Evolutionary conservation across 2,329 filamentous ascomycete genomes (phyloP).

Genomic region (Alternaria postmessia): DNA sequence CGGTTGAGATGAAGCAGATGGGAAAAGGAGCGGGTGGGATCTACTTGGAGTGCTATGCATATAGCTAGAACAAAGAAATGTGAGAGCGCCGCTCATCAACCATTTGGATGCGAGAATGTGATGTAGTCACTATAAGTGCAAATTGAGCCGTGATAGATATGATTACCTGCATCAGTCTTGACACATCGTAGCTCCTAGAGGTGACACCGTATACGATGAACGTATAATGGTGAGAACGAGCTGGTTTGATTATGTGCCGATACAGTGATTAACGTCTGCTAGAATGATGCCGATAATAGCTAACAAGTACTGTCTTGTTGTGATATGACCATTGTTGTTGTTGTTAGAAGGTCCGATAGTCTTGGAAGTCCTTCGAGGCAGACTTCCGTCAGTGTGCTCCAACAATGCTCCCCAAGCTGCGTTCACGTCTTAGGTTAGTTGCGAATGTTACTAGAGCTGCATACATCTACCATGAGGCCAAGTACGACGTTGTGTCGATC

Average conservation of each 20-base stretch:
- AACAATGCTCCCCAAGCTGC: conserved; percentile 53
- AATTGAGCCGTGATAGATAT: conserved; percentile 55
- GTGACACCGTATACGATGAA: conserved; percentile 50
- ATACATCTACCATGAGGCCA: conserved; percentile 49
- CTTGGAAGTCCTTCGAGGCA: conserved; percentile 61
- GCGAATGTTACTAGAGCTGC: conserved; percentile 46
- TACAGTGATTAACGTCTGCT: conserved; percentile 38
- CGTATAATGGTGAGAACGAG: conserved; percentile 53
- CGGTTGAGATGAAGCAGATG: background rate
- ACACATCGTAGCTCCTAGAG: conserved; percentile 52
- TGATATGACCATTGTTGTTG: conserved; percentile 53
- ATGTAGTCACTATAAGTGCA: background rate
- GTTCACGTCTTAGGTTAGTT: conserved; percentile 51
- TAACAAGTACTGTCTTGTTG: conserved; percentile 56
- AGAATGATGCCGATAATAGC: background rate
- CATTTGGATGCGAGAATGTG: background rate
- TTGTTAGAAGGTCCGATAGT: conserved; percentile 60
- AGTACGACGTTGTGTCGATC: conserved; percentile 46
- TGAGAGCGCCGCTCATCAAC: background rate
- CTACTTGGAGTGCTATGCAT: background rate
- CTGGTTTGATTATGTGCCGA: conserved; percentile 54
- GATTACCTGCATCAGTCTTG: conserved; percentile 51
- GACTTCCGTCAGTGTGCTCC: conserved; percentile 58
- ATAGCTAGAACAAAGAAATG: background rate
- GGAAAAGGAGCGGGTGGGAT: background rate